Evolutionary conservation across 495 filamentous ascomycete species (phyloP).

Genomic region (Copromyces sp.): DNA sequence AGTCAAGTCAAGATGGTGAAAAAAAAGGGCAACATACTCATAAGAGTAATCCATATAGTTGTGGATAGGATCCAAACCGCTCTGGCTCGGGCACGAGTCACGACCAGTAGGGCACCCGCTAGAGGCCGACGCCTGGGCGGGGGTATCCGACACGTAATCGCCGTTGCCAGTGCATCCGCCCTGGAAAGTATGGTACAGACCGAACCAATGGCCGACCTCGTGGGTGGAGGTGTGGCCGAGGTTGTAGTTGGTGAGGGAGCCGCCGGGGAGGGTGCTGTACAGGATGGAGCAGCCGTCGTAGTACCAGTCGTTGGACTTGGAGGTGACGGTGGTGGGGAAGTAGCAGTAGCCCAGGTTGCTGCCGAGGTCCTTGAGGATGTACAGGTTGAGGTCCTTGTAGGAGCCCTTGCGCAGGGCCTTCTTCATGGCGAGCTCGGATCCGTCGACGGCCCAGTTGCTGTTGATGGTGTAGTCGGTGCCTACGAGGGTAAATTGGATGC

Average conservation of each 20-base stretch:
- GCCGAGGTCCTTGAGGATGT: constrained; percentile 46
- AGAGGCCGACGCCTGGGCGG: constrained; percentile 40
- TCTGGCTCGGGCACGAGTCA: constrained; percentile 40
- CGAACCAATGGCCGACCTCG: constrained; percentile 60
- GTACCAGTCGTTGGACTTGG: constrained; percentile 30
- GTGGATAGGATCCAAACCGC: constrained; percentile 48
- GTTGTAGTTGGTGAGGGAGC: constrained; percentile 42
- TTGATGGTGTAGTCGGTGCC: constrained; percentile 48
- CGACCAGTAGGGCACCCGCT: constrained; percentile 47
- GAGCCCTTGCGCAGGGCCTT: constrained; percentile 45
- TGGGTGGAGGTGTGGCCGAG: constrained; percentile 50
- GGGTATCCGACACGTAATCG: constrained; percentile 51
- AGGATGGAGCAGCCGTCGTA: constrained; percentile 52
- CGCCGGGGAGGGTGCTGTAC: constrained; percentile 44
- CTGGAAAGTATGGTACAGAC: constrained; percentile 57
- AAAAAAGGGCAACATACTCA: constrained; percentile 29
- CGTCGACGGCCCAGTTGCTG: constrained; percentile 42
- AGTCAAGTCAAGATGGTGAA: neutral
- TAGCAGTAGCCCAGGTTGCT: constrained; percentile 50
- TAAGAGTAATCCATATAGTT: constrained; percentile 59
- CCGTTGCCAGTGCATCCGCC: constrained; percentile 46
- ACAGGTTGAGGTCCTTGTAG: constrained; percentile 53
- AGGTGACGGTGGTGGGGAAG: constrained; percentile 27
- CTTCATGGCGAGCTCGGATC: constrained; percentile 46
- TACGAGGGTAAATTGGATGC: constrained; percentile 43